Percentiles rank a stretch among this genome's conserved stretches.
phyloP scores from a whole-genome alignment of 75 land plant genomes.

The Chamaecyparis obtusa region DNA sequence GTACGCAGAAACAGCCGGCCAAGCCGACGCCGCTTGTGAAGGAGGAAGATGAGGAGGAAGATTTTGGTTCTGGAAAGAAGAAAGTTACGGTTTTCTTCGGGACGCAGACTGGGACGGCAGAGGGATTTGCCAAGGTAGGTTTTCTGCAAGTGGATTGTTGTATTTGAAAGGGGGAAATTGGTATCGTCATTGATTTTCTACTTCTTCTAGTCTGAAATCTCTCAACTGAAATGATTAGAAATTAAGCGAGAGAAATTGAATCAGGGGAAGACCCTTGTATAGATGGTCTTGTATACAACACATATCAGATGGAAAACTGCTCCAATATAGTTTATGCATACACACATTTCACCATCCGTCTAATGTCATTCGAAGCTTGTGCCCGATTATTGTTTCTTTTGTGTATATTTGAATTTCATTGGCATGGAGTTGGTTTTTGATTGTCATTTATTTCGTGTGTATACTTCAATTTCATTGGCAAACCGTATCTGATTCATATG shows the following conservation, averaged over 20 bases:
- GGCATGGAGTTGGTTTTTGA: not conserved
- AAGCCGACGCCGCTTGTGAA: constrained; percentile 22
- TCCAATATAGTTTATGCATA: not conserved
- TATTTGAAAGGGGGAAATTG: not conserved
- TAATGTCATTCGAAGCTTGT: not conserved
- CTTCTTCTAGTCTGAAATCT: too few relatives aligned
- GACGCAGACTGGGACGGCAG: constrained; percentile 95
- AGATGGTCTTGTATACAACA: not conserved
- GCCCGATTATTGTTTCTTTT: not conserved
- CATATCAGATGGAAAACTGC: not conserved
- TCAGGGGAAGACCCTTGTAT: not conserved
- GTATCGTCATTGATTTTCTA: not conserved
- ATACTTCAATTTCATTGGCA: not conserved
- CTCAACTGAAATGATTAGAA: too few relatives aligned
- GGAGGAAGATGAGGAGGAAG: constrained; percentile 34
- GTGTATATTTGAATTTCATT: not conserved
- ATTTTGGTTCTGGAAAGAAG: constrained; percentile 38
- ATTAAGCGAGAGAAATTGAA: too few relatives aligned
- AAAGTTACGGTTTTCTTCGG: constrained; percentile 79
- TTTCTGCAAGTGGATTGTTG: not conserved
- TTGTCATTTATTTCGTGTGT: not conserved
- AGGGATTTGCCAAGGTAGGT: constrained; percentile 88
- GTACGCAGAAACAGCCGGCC: constrained; percentile 17
- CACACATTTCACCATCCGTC: not conserved
- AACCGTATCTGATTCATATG: not conserved